Evolutionary conservation across 164 flowering plant species (phyloP), one percentile per base, ranked within the genome.

Genomic region (Stephania yunnanensis): DNA sequence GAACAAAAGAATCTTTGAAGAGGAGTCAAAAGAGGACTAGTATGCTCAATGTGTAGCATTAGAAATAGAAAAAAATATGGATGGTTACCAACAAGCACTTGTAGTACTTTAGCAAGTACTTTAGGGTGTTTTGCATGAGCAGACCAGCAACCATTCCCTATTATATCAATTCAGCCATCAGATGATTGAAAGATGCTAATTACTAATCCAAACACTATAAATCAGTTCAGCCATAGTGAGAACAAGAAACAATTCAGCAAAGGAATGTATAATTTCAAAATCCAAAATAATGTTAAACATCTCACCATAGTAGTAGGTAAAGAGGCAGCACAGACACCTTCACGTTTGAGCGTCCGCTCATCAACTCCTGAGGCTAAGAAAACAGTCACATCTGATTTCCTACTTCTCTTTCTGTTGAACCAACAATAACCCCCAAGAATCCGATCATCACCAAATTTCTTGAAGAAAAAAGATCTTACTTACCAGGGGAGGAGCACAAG

Each of bases 401-500:
- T 42, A 68, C 15, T 69, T 31, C 10, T 45, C 19, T 10, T 53
- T 29, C 42, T 17, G n/a, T 30, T 50, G 55, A 25, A 52, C 45
- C 53, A 13, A 69, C 44, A 17, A 2, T 31, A 5, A 42, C n/a
- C 50, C 22, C 4, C 50, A 69, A 6, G 71, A 20, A 69, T 6
- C n/a, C 5, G 25, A 61, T n/a, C 66, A n/a, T 61, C 66, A 61
- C 5, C 20, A 15, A 61, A 61, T 61, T 20, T 20, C 66, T 19
- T 15, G 6, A 36, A n/a, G 30, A 42, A 19, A 63, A 46, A 69
- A 70, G 25, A 19, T 12, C 15, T 50, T 75, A 81, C 89, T n/a
- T 88, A 95, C 99, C 97, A 95, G 78, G 78, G 99, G 99, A 78
- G 99, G 99, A 68, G 93, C 99, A 86, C 99, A 95, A 48, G 99